Evolutionary conservation across 2,329 filamentous ascomycete species (phyloP).

Genomic region (Cladosporium colombiae): DNA sequence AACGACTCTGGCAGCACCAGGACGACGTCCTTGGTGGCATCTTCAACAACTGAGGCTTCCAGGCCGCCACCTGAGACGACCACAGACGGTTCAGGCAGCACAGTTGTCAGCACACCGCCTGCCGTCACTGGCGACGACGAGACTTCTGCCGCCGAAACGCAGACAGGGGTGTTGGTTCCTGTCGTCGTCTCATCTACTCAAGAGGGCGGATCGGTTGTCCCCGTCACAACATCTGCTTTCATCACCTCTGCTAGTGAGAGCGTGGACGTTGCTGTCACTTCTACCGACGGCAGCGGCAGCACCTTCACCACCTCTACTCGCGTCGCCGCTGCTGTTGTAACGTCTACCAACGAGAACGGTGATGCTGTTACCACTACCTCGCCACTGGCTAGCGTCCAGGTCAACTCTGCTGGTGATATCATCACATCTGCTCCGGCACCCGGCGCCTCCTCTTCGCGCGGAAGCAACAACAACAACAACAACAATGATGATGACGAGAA

Average conservation of each 20-base stretch:
- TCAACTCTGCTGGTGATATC: conserved; percentile 41
- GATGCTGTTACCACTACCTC: conserved; percentile 40
- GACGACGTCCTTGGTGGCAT: conserved; percentile 26
- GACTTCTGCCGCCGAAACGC: neutral
- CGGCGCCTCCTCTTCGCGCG: conserved; percentile 33
- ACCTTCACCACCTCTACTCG: conserved; percentile 41
- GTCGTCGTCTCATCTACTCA: conserved; percentile 43
- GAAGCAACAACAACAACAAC: conserved; percentile 5
- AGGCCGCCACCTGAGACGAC: conserved; percentile 26
- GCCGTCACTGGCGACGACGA: conserved; percentile 22
- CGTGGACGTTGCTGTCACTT: conserved; percentile 33
- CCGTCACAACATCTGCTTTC: conserved; percentile 43
- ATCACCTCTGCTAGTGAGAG: conserved; percentile 35
- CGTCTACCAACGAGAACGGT: conserved; percentile 44
- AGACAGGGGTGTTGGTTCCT: conserved; percentile 43
- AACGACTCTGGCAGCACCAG: conserved; percentile 27
- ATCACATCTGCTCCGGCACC: conserved; percentile 42
- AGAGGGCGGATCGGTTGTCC: conserved; percentile 39
- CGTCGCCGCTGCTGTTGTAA: conserved; percentile 41
- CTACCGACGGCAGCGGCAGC: conserved; percentile 37
- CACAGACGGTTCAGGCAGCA: conserved; percentile 23
- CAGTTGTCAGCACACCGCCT: conserved; percentile 24
- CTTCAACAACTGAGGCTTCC: conserved; percentile 26
- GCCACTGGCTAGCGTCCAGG: conserved; percentile 40
- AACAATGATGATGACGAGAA: conserved; percentile 16